Base-by-base conservation (phyloP, 2,329 filamentous ascomycete species). In the Fusarium sp. region DNA sequence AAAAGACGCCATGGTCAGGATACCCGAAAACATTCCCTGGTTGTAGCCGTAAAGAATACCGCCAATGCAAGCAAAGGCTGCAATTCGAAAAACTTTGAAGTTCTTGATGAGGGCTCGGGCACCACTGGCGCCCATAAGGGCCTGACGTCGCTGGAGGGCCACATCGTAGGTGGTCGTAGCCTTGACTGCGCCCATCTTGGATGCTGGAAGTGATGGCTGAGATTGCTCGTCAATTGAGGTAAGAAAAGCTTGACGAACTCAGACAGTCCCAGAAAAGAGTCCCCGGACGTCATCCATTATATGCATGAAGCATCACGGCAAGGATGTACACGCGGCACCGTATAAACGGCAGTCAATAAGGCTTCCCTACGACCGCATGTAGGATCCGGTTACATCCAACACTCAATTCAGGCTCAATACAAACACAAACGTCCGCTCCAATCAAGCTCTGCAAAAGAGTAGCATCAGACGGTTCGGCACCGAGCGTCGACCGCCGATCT, bases 21-120 rank as follows among this genome's bases (percentile, higher is more conserved):
- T 82, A n/a, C 84, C 84, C 1, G 84, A 86, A 9, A 88, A 81
- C 18, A 87, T 86, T 5, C 86, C 86, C 60, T 88, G 86, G 64
- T 88, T 86, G 75, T 88, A 87, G 2, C 86, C 86, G 43, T 85
- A 88, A 2, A 87, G 80, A 23, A 88, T 87, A 67, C 80, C 83
- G 2, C 82, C 82, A 4, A 85, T 82, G 39, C 81, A 78, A 5
- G 80, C 79, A 56, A 82, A 81, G 6, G 88, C 83, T 2, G 89
- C 89, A 68, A 92, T 87, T n/a, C 87, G 83, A 73, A 90, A 90
- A 18, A 92, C 90, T 50, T 87, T 88, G 77, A 87, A 87, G 77
- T 92, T 92, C 80, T 90, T 91, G 16, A 91, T 79, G 50, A 92
- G 81, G 14, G 88, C 88, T 20, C 81, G 77, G 0, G 87, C 86